Evolutionary conservation across 2,329 filamentous ascomycete species (phyloP).

Genomic region (Aspergillus japonicus): DNA sequence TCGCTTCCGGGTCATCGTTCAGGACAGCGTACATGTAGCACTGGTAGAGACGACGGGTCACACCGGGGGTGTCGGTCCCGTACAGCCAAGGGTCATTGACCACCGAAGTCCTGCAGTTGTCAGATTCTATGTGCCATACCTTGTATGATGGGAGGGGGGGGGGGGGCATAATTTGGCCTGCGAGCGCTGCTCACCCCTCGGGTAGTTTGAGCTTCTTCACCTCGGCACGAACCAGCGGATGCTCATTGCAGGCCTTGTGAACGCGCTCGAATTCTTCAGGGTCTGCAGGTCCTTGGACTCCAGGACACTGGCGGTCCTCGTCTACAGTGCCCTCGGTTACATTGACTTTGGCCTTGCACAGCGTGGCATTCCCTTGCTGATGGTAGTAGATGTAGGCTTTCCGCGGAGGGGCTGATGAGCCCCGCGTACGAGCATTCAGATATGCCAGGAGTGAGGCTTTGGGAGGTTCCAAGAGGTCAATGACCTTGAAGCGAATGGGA

Average conservation of each 20-base stretch:
- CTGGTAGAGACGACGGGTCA: background rate
- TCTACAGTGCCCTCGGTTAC: background rate
- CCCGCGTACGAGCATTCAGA: background rate
- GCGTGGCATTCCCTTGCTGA: background rate
- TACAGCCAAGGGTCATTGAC: conserved; percentile 9
- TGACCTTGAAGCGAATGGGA: background rate
- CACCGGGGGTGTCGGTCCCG: background rate
- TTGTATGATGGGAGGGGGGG: background rate
- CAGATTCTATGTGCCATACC: background rate
- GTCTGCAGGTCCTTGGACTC: background rate
- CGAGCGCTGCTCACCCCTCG: background rate
- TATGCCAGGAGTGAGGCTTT: background rate
- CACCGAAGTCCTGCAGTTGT: background rate
- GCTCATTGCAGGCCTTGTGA: background rate
- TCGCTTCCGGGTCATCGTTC: conserved; percentile 42
- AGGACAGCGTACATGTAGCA: conserved; percentile 3
- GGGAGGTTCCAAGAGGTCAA: background rate
- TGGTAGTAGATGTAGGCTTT: background rate
- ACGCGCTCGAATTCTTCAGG: no score
- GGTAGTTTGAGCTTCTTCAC: background rate
- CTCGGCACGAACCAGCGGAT: background rate
- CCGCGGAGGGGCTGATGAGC: background rate
- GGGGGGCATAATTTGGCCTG: background rate
- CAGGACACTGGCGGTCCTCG: background rate
- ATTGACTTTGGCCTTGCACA: background rate